Evolutionary conservation across 2,329 filamentous ascomycete genomes (phyloP), one percentile per base, ranked within the genome.

Genomic region (Chaetomiaceae sp.): DNA sequence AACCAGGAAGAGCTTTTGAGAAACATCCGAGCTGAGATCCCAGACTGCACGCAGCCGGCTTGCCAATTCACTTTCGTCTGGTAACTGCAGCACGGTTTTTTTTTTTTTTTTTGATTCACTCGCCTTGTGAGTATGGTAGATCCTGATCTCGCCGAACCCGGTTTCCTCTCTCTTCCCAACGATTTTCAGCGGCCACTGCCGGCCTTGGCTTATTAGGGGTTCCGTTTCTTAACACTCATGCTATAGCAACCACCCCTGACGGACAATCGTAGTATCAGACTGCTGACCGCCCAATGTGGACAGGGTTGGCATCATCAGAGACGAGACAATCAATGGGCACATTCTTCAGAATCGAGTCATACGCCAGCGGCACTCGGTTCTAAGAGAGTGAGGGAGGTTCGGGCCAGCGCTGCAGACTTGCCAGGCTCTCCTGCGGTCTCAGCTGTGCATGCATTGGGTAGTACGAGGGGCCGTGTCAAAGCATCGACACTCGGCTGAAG

Each of bases 151-250:
- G 12, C 23, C 14, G 16, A 21, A 48, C 52, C 38, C 45, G 47
- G 49, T 53, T 54, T 54, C 21, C 19, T 23, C 27, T 13, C 2
- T n/a, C 5, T 5, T n/a, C 17, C 25, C 27, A 9, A n/a, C n/a
- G n/a, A n/a, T n/a, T n/a, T n/a, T n/a, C n/a, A 3, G 47, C 44
- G 16, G 13, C 14, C 42, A 37, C 35, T 44, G 37, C 42, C 33
- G 48, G 39, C 27, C 47, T 50, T 52, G 37, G 48, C 35, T 41
- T 38, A 41, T 30, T 20, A 45, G 35, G 50, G 45, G 50, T 39
- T 25, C 5, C 31, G 27, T 44, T 50, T 39, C 49, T 55, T 58
- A 58, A 41, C 14, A 48, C 42, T n/a, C 47, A 55, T 59, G 52
- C 57, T 60, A 59, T 60, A 55, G 46, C 49, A 34, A 38, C 25